phyloP scores from a whole-genome alignment of 2,329 filamentous ascomycete species.

The Colletotrichum karsti region DNA sequence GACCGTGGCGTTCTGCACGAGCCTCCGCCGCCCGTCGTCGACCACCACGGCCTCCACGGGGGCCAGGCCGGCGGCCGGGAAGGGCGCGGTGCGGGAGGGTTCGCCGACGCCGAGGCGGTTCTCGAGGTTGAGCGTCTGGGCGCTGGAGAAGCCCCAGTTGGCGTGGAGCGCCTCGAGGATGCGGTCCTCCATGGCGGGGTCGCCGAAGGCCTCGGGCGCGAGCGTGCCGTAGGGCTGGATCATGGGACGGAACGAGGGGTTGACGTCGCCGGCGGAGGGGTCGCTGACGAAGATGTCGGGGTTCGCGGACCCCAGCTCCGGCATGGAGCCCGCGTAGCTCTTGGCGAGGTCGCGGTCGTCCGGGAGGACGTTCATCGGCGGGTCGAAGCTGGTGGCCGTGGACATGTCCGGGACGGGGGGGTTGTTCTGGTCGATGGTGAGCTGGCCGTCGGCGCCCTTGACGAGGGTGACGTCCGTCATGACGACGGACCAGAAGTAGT shows the following conservation, averaged over 20 bases:
- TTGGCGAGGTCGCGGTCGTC: not conserved
- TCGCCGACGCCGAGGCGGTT: not conserved
- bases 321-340: no score
- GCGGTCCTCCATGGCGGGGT: not conserved
- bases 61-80: not conserved
- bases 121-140: constrained; percentile 6
- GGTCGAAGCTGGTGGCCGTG: not conserved
- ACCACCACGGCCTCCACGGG: not conserved
- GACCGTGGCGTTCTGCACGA: constrained; percentile 1
- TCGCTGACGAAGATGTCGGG: not conserved
- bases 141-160: not conserved
- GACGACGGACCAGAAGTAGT: not conserved
- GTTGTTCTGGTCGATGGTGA: not conserved
- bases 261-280: not conserved
- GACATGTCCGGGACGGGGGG: not conserved
- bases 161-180: not conserved
- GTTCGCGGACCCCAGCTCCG: no score
- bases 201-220: not conserved
- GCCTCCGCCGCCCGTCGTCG: not conserved
- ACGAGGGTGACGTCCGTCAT: not conserved
- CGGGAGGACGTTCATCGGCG: not conserved
- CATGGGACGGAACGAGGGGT: not conserved
- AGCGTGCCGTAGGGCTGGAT: not conserved
- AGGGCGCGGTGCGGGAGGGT: not conserved
- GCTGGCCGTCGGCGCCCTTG: not conserved